Evolutionary conservation across 2,329 filamentous ascomycete genomes (phyloP).

Genomic region (Clonostachys sp.): DNA sequence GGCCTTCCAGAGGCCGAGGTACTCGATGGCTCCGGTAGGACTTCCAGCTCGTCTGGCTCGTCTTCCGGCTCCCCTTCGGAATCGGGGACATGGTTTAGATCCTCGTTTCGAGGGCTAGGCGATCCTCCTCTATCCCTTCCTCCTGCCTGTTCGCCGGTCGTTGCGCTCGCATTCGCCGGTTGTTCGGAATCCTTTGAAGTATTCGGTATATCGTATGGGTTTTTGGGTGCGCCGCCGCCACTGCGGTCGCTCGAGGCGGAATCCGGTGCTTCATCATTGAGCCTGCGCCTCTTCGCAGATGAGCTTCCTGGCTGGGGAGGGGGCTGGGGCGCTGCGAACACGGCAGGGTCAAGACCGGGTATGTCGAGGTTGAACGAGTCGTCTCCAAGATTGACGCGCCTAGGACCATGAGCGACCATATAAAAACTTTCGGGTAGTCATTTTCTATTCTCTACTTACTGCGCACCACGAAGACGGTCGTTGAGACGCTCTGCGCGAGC

Average conservation of each 20-base stretch:
- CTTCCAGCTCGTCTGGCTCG: constrained; percentile 11
- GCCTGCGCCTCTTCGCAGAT: constrained; percentile 39
- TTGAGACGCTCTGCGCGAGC: constrained; percentile 44
- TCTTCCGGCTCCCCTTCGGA: background rate
- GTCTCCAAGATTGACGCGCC: constrained; percentile 53
- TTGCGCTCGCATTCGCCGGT: constrained; percentile 2
- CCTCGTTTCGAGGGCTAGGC: background rate
- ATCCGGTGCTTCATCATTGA: constrained; percentile 13
- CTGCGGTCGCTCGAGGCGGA: background rate
- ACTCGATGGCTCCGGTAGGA: constrained; percentile 10
- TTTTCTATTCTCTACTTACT: constrained; percentile 33
- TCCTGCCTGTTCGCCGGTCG: too few relatives aligned
- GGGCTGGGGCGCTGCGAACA: constrained; percentile 7
- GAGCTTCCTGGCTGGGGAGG: constrained; percentile 34
- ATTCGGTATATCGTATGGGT: constrained; percentile 20
- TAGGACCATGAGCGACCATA: background rate
- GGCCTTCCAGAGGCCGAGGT: constrained; percentile 5
- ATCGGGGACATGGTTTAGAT: background rate
- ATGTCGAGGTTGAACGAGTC: constrained; percentile 54
- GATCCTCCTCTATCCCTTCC: background rate
- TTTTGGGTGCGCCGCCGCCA: too few relatives aligned
- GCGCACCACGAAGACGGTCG: constrained; percentile 60
- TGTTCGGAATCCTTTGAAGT: constrained; percentile 18
- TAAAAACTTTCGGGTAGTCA: too few relatives aligned
- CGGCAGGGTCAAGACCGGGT: constrained; percentile 27